Conservation (phyloP, 441 rosid species). For the Adansonia gregorii region DNA sequence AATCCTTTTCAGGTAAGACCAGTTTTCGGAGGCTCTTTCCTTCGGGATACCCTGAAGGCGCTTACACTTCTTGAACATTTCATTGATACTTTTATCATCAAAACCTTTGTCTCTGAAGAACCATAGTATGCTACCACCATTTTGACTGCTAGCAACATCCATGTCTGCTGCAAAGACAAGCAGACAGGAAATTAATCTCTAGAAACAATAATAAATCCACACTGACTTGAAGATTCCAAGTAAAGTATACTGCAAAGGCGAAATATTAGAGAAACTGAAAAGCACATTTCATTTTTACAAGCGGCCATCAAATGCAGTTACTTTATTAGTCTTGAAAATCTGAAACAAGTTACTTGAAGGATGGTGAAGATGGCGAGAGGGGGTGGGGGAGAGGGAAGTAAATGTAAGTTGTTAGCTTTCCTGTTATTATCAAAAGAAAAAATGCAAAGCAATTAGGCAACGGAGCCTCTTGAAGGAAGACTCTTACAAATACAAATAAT, state of each 20-base stretch:
- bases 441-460: neutral
- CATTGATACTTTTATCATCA: constrained; percentile 61
- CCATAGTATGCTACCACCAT: constrained; percentile 66
- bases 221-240: neutral
- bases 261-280: neutral
- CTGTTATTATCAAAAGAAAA: neutral
- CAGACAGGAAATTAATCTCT: constrained; percentile 22
- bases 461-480: neutral
- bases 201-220: constrained; percentile 12
- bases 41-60: constrained; percentile 60
- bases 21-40: constrained; percentile 79
- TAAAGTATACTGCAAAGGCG: neutral
- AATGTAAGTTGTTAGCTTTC: neutral
- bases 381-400: neutral
- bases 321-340: neutral
- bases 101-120: constrained; percentile 88
- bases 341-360: neutral
- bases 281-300: neutral
- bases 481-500: neutral
- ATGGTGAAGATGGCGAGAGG: neutral
- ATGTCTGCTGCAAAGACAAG: constrained; percentile 36
- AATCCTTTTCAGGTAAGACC: constrained; percentile 70
- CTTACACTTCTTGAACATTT: constrained; percentile 83
- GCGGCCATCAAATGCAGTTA: neutral
- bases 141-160: constrained; percentile 52